Base-by-base conservation (phyloP, 768 basidiomycete genomes). In the Postia placenta region DNA sequence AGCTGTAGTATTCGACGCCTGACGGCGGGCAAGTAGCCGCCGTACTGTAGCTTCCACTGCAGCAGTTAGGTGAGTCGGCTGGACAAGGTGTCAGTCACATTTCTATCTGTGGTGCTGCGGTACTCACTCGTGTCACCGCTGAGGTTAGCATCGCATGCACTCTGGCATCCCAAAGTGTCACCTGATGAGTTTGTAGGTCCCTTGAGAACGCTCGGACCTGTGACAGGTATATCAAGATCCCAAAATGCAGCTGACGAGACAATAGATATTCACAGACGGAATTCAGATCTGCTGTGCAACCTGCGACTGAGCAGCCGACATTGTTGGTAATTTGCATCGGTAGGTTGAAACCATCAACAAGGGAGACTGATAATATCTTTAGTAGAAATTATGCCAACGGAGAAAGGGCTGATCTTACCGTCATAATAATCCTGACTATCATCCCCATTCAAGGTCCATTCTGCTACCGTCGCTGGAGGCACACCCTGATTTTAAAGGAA, bases 51-150 rank as follows among this genome's bases (percentile, higher is more conserved):
- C 45, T 50, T 1, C 67, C 68, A n/a, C 55, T 58, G 52, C 68
- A 69, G 48, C 67, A 69, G 45, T 67, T 67, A 2, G 63, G 48
- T 4, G 63, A 65, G 48, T 67, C 58, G 35, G 43, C 64, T 66
- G 38, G 1, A 11, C 14, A 20, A 17, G 24, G 25, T 11, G 33
- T 24, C 22, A 5, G 15, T 5, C 20, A 15, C 17, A 28, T 20
- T 33, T 20, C 15, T 27, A 33, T 7, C 5, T n/a, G n/a, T 36
- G 7, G n/a, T 26, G 26, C 19, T 42, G 15, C 23, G 3, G 5
- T 19, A 49, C 61, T 9, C 33, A 63, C 65, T 48, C 2, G 55
- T 57, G 48, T 64, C 52, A 6, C 61, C 61, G 42, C 58, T 60
- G 1, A 68, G 42, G 35, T 64, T 64, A 4, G 64, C 67, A 5